Base-by-base conservation (phyloP, 2,329 filamentous ascomycete species). In the Alternaria infectoria region DNA sequence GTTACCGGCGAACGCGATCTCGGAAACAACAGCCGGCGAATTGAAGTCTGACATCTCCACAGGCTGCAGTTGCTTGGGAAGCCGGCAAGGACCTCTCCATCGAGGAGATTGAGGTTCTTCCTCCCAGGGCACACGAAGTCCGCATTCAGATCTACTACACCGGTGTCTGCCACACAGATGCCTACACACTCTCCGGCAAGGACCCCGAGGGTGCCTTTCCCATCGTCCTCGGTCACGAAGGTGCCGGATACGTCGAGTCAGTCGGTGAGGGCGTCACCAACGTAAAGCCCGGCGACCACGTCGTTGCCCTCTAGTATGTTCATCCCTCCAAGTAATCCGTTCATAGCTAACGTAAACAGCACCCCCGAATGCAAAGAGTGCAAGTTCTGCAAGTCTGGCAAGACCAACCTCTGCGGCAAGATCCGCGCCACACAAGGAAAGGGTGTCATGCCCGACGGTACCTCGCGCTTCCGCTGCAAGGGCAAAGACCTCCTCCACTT, bases 321-420 rank as follows among this genome's bases (percentile, higher is more conserved):
- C 23, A 15, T 2, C 28, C 2, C 23, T 15, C n/a, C 6, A 9
- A 30, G 43, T 26, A 36, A 9, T n/a, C n/a, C 5, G n/a, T 10
- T 6, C 1, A 17, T 40, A 17, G 11, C 74, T 78, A 60, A 77
- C 69, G 65, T 40, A 25, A 36, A 36, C 77, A 97, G 93, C 86
- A 98, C 94, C 50, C 96, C 96, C 70, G 95, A 98, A 85, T 98
- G 96, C 86, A 87, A 89, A 73, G 95, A 98, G 83, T 99, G 96
- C 90, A 98, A 98, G 86, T 98, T 98, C 88, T 99, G 96, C 91
- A 96, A 93, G 83, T 98, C 95, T 45, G 96, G 95, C 84, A 99
- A 99, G 90, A 98, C 95, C 77, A 97, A 98, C 84, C 91, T 98
- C 62, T 98, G 95, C 85, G 96, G 96, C 81, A 98, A 98, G 89